Evolutionary conservation across 495 filamentous ascomycete genomes (phyloP).

Genomic region (Tuber aestivum): DNA sequence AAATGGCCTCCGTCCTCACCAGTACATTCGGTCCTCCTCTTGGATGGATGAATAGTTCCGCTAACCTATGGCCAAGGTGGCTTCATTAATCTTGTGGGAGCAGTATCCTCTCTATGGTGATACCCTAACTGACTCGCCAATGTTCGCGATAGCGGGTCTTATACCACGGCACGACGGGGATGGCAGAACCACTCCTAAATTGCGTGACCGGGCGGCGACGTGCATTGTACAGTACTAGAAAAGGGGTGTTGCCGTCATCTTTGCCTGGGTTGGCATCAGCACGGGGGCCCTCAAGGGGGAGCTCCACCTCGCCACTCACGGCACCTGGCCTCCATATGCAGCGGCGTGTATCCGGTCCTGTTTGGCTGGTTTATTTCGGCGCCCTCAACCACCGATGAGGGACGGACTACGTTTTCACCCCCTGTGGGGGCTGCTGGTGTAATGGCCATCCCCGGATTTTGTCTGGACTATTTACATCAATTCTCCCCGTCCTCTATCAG

Average conservation of each 20-base stretch:
- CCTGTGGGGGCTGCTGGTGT: constrained; percentile 11
- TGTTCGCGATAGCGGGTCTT: neutral
- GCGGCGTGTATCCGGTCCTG: neutral
- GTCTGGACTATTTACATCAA: constrained; percentile 19
- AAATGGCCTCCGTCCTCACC: neutral
- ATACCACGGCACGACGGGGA: neutral
- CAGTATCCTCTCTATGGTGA: neutral
- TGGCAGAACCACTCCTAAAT: neutral
- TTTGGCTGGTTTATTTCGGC: too few relatives aligned
- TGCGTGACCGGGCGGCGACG: neutral
- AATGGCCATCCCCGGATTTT: constrained; percentile 4
- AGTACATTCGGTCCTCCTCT: neutral
- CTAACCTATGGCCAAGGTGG: neutral
- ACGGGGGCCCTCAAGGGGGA: neutral
- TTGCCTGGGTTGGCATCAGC: neutral
- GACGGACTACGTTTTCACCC: neutral
- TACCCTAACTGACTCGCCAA: neutral
- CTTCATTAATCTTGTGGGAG: neutral
- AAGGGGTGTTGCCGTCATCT: constrained; percentile 6
- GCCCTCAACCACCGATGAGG: neutral
- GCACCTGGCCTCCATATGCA: neutral
- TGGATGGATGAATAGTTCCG: neutral
- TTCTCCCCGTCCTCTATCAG: constrained; percentile 7
- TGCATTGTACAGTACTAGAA: too few relatives aligned
- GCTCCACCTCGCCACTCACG: neutral